Evolutionary conservation across 805 yeast genomes (phyloP).

Genomic region (Metschnikowia drakensbergensis): DNA sequence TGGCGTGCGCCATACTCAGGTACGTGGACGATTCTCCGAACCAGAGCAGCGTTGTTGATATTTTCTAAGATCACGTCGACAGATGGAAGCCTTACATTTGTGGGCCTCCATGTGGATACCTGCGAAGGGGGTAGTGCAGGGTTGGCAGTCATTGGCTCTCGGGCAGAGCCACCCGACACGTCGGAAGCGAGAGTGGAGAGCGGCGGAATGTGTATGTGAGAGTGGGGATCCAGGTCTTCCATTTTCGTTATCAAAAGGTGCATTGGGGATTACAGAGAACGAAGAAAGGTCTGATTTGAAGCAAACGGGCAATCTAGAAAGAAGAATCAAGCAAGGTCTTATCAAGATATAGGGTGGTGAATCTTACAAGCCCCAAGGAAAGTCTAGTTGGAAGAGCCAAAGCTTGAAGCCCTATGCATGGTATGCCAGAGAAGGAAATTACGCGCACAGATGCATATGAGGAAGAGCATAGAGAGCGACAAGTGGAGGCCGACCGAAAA

Average conservation of each 20-base stretch:
- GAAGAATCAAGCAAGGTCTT: background rate
- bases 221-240: background rate
- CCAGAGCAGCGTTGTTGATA: constrained; percentile 5
- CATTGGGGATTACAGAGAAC: background rate
- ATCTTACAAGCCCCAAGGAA: background rate
- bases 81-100: constrained; percentile 9
- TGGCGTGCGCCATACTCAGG: background rate
- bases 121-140: background rate
- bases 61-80: constrained; percentile 10
- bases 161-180: background rate
- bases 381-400: background rate
- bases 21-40: background rate
- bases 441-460: background rate
- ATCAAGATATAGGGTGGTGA: background rate
- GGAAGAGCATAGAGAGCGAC: background rate
- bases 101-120: background rate
- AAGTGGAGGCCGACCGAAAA: background rate
- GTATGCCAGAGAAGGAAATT: constrained; percentile 1
- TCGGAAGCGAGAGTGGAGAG: background rate
- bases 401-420: background rate
- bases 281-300: background rate
- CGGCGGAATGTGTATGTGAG: background rate
- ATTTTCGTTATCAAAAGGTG: background rate
- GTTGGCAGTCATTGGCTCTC: background rate
- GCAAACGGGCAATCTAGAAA: background rate